A percentile compares a stretch with the other conserved stretches of the same genome.
Evolutionary conservation across 1,284 basidiomycete genomes (phyloP).

Genomic region (Boletus putidus): DNA sequence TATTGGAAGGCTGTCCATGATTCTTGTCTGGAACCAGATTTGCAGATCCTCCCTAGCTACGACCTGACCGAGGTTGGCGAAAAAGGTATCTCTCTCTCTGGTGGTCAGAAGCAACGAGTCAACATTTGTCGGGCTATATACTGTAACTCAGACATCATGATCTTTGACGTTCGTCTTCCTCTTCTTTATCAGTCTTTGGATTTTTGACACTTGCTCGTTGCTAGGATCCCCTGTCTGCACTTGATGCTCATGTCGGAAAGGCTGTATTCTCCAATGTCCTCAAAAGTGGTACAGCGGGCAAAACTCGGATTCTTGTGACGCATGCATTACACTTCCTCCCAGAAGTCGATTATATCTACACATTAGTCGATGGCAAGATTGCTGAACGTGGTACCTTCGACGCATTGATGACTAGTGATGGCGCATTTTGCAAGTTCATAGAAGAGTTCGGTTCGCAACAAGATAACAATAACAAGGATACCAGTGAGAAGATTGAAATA

Average conservation of each 20-base stretch:
- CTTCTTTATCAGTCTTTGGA: background rate
- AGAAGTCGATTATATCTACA: slow-evolving; percentile 73
- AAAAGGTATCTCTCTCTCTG: slow-evolving; percentile 81
- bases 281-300: slow-evolving; percentile 51
- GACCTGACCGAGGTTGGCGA: slow-evolving; percentile 92
- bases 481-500: slow-evolving; percentile 33
- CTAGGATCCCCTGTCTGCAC: slow-evolving; percentile 72
- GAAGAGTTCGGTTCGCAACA: slow-evolving; percentile 63
- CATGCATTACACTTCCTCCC: slow-evolving; percentile 83
- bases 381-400: slow-evolving; percentile 75
- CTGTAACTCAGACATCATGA: slow-evolving; percentile 80
- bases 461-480: slow-evolving; percentile 28
- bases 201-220: background rate
- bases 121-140: slow-evolving; percentile 86
- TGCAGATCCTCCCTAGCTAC: slow-evolving; percentile 64
- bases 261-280: slow-evolving; percentile 85
- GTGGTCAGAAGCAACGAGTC: slow-evolving; percentile 77
- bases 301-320: slow-evolving; percentile 83
- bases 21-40: slow-evolving; percentile 62
- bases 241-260: slow-evolving; percentile 88
- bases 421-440: slow-evolving; percentile 74
- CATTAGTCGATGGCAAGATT: slow-evolving; percentile 69
- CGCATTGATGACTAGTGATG: slow-evolving; percentile 62
- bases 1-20: slow-evolving; percentile 65
- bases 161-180: slow-evolving; percentile 60